phyloP scores from a whole-genome alignment of 495 filamentous ascomycete species.

The Talaromyces thailandensis region DNA sequence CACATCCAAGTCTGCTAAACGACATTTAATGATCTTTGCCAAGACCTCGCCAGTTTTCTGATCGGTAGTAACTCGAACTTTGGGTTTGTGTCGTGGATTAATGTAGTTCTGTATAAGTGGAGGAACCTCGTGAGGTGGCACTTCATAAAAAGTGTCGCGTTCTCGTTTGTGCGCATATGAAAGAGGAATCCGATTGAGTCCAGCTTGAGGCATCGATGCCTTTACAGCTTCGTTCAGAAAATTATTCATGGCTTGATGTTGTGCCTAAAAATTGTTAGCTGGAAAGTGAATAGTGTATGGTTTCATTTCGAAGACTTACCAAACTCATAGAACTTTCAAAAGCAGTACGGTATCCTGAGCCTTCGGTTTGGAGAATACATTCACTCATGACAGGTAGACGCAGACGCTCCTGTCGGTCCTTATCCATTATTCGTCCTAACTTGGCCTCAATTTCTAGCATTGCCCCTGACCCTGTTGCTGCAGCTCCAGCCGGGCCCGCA shows the following conservation, averaged over 20 bases:
- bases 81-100: conserved; percentile 49
- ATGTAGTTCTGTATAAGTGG: conserved; percentile 44
- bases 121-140: conserved; percentile 51
- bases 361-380: conserved; percentile 48
- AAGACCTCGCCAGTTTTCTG: conserved; percentile 61
- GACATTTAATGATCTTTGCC: conserved; percentile 81
- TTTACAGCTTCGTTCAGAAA: conserved; percentile 69
- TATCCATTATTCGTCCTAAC: conserved; percentile 69
- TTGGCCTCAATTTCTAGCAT: conserved; percentile 90
- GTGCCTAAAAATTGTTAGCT: conserved; percentile 39
- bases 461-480: conserved; percentile 48
- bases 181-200: conserved; percentile 53
- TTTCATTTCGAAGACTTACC: conserved; percentile 39
- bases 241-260: conserved; percentile 70
- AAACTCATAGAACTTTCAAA: conserved; percentile 84
- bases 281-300: conserved; percentile 4
- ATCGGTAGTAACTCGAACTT: conserved; percentile 71
- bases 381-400: conserved; percentile 55
- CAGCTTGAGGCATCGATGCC: conserved; percentile 24
- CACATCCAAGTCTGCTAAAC: conserved; percentile 75
- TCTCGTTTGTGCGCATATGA: conserved; percentile 74
- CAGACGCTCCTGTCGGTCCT: conserved; percentile 56
- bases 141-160: conserved; percentile 71
- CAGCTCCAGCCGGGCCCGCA: conserved; percentile 32
- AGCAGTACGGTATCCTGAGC: conserved; percentile 34